Conservation (phyloP, 1,284 basidiomycete genomes). For the Sphaerobolus stellatus region DNA sequence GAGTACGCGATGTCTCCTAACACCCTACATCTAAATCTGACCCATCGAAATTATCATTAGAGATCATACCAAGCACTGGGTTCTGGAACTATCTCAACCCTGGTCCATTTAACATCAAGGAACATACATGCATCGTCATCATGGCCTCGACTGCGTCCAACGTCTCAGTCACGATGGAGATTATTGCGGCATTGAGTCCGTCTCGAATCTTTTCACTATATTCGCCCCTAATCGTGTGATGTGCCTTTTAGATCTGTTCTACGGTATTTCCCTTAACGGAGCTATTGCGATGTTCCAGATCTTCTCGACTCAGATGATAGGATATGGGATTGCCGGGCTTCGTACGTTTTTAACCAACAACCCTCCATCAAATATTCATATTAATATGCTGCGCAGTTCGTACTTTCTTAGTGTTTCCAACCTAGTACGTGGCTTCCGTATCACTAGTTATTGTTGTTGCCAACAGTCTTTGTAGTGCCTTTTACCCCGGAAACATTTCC, state of each 20-base stretch:
- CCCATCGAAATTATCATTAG: not conserved
- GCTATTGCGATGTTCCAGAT: slow-evolving; percentile 56
- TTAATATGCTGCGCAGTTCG: slow-evolving; percentile 33
- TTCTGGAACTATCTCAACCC: slow-evolving; percentile 57
- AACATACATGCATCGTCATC: slow-evolving; percentile 61
- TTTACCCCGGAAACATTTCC: slow-evolving; percentile 55
- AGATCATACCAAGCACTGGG: slow-evolving; percentile 47
- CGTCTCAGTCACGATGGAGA: slow-evolving; percentile 63
- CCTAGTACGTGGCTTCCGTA: slow-evolving; percentile 41
- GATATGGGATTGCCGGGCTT: slow-evolving; percentile 63
- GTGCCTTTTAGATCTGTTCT: slow-evolving; percentile 46
- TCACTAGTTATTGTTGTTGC: not conserved
- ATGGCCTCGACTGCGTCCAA: slow-evolving; percentile 66
- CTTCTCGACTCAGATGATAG: slow-evolving; percentile 62
- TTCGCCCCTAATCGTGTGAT: not conserved
- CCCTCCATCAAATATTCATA: not conserved
- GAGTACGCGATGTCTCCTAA: slow-evolving; percentile 26
- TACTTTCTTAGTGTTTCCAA: slow-evolving; percentile 61
- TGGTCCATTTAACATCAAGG: slow-evolving; percentile 60
- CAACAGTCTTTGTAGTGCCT: slow-evolving; percentile 36
- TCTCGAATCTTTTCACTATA: slow-evolving; percentile 23
- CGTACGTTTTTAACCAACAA: slow-evolving; percentile 24
- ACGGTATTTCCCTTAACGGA: slow-evolving; percentile 54
- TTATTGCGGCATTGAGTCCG: slow-evolving; percentile 59
- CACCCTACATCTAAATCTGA: slow-evolving; percentile 27